Conservation (phyloP, 345 rosid species). For the Capsella bursapastoris region DNA sequence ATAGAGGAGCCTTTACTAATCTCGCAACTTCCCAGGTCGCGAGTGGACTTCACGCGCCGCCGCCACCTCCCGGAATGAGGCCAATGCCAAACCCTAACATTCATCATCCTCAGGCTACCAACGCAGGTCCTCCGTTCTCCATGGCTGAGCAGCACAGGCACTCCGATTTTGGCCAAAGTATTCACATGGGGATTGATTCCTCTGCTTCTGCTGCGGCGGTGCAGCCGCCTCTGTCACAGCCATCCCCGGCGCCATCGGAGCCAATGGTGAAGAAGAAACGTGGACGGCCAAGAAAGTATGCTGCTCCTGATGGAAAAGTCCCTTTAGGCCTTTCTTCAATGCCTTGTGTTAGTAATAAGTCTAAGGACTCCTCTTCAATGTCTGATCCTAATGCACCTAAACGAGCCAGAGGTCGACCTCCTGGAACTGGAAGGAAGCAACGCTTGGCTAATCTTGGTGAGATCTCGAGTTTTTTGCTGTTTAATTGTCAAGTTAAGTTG, state of each 20-base stretch:
- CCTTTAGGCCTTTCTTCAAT: conserved; percentile 79
- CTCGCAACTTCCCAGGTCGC: conserved; percentile 59
- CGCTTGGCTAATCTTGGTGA: conserved; percentile 83
- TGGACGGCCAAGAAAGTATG: conserved; percentile 96
- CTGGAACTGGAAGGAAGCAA: conserved; percentile 97
- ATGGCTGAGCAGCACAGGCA: conserved; percentile 61
- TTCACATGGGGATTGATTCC: conserved; percentile 58
- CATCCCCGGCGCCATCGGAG: conserved; percentile 39
- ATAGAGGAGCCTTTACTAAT: conserved; percentile 69
- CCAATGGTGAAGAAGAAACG: conserved; percentile 85
- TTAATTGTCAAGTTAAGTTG: not conserved
- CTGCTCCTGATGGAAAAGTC: conserved; percentile 77
- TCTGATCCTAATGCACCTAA: conserved; percentile 63
- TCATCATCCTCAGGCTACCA: conserved; percentile 51
- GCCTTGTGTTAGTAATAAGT: conserved; percentile 45
- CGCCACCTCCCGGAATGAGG: conserved; percentile 55
- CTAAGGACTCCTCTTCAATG: conserved; percentile 57
- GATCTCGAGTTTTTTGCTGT: conserved; percentile 33
- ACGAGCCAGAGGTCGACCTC: conserved; percentile 84
- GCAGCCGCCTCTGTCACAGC: conserved; percentile 13
- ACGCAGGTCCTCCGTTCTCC: conserved; percentile 57
- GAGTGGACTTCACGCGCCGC: conserved; percentile 57
- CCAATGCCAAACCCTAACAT: conserved; percentile 57
- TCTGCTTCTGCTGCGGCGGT: conserved; percentile 45
- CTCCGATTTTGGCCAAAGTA: conserved; percentile 61